These are phyloP conservation scores for Alternaria sp. DNA, from an alignment of 2,329 filamentous ascomycete species.

Conservation along the genomic window DNA sequence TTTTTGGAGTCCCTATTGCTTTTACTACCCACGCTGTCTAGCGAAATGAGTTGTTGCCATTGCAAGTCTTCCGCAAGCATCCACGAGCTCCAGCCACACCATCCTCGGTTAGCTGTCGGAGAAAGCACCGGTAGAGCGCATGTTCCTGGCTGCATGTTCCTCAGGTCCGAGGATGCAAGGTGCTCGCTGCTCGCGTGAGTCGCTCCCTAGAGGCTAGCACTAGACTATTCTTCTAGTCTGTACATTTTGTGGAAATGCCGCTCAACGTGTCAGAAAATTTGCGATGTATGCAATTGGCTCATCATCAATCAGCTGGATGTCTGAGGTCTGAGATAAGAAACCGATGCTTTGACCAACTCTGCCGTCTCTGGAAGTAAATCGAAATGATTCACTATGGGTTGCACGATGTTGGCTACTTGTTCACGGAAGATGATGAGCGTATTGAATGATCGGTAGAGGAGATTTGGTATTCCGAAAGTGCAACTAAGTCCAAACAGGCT, in stretches of 20 bases:
- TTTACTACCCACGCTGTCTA: conserved; percentile 1
- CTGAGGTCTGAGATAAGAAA: not conserved
- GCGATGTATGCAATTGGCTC: conserved; percentile 17
- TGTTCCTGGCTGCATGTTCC: conserved; percentile 24
- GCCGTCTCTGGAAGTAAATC: not conserved
- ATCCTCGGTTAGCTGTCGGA: conserved; percentile 25
- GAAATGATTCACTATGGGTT: not conserved
- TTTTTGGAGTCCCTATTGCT: not conserved
- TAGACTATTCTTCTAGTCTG: conserved; percentile 8
- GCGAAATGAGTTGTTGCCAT: not conserved
- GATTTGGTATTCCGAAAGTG: conserved; percentile 47
- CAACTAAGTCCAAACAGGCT: conserved; percentile 43
- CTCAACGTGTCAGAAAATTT: conserved; percentile 34
- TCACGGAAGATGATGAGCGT: not conserved
- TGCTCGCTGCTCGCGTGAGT: conserved; percentile 28
- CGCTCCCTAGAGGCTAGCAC: conserved; percentile 9
- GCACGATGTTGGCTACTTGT: not conserved
- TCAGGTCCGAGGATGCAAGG: conserved; percentile 28
- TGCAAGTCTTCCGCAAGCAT: conserved; percentile 14
- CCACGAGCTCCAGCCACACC: conserved; percentile 28
- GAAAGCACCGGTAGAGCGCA: conserved; percentile 16
- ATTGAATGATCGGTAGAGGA: conserved; percentile 28
- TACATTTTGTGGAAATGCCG: conserved; percentile 11
- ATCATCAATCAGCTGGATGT: not conserved
- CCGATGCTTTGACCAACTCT: not conserved